Base-by-base conservation (phyloP, 306 rosid species). In the Cotoneaster glaucophyllus region DNA sequence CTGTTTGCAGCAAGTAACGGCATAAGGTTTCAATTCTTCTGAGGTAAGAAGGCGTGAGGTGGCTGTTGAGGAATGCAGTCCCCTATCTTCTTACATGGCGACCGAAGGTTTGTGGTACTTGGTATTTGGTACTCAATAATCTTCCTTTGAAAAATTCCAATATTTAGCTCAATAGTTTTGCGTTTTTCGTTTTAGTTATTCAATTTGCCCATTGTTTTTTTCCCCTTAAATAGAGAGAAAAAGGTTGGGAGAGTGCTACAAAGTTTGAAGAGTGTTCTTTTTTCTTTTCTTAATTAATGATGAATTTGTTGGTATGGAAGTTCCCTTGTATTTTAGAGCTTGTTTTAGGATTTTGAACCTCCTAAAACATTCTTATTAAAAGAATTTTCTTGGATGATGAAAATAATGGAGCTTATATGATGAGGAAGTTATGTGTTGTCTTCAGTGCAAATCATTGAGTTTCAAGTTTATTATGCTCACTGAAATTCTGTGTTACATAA, bases 1-100 rank as follows among this genome's bases (percentile, higher is more conserved):
- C 84, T 96, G 83, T 96, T 96, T 88, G 96, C 98, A 4, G 86
- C 98, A 71, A 87, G 91, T 76, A 90, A 88, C 31, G 89, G 88
- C 74, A 58, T 88, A 79, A 82, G 86, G 84, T 90, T 96, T 86
- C 70, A 93, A 8, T 84, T 93, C 90, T 92, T 92, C 85, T 88
- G 77, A 86, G 82, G 82, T 82, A 84, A 79, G 89, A 87, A 87
- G 89, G 85, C 74, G 76, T 73, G 80, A 86, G 85, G 87, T 78
- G 95, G 90, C 93, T 79, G 88, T 85, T 82, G 80, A 45, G 73
- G 81, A 85, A 78, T 77, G 84, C 75, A 84, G 90, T 82, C 90
- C 86, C 86, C 84, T 65, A 64, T 85, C 90, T 85, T 85, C 85
- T 86, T 82, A 74, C 82, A 79, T 84, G 88, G 82, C 71, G 74